Evolutionary conservation across 441 rosid genomes (phyloP).

Genomic region (Raphanus hybrid): DNA sequence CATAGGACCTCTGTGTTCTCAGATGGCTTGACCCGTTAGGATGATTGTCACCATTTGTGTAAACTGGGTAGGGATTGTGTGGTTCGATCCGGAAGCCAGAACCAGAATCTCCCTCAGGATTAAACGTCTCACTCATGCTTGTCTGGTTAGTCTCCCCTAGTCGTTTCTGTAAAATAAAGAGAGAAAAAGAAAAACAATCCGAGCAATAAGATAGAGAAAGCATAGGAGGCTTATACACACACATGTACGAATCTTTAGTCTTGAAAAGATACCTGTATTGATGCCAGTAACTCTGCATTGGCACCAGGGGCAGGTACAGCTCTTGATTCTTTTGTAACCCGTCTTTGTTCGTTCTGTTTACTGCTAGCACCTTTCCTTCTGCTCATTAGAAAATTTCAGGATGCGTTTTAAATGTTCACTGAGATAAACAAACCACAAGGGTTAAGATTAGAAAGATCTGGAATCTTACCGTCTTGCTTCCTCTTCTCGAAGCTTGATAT

Average conservation of each 20-base stretch:
- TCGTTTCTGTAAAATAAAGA: background rate
- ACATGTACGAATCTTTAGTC: background rate
- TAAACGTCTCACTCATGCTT: conserved; percentile 4
- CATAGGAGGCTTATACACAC: background rate
- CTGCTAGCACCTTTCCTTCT: conserved; percentile 4
- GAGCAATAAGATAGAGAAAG: background rate
- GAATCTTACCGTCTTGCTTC: background rate
- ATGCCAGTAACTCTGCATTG: background rate
- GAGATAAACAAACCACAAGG: conserved; percentile 2
- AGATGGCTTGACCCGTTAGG: conserved; percentile 1
- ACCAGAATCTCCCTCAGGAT: conserved; percentile 8
- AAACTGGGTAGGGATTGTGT: background rate
- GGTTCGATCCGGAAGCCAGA: background rate
- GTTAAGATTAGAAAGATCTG: background rate
- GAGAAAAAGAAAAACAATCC: conserved; percentile 7
- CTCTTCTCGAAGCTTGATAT: conserved; percentile 10
- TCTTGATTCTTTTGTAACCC: background rate
- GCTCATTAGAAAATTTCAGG: background rate
- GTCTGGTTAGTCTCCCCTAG: conserved; percentile 2
- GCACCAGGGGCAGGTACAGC: conserved; percentile 3
- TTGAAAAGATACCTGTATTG: background rate
- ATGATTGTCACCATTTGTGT: conserved; percentile 2
- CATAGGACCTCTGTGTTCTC: background rate
- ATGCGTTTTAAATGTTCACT: background rate
- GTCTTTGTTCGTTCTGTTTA: background rate